phyloP scores from a whole-genome alignment of 2,329 filamentous ascomycete genomes.

The Paracorniculantispora psalliotae region DNA sequence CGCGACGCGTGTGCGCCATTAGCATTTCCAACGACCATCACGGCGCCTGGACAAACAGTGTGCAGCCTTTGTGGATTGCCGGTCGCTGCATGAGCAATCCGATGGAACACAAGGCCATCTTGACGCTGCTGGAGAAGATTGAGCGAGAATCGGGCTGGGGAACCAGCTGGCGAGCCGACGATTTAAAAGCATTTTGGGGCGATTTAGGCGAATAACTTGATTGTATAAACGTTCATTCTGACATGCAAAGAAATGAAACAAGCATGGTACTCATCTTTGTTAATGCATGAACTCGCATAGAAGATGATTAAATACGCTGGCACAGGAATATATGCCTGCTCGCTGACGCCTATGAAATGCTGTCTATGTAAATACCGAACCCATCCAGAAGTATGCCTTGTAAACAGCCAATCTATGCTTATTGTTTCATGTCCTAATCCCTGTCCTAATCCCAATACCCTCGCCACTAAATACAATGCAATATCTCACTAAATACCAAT shows the following conservation, averaged over 20 bases:
- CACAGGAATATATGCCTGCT: too few species aligned
- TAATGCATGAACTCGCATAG: too few species aligned
- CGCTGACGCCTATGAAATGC: not conserved
- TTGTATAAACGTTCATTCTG: too few species aligned
- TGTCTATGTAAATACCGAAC: not conserved
- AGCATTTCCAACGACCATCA: slow-evolving; percentile 48
- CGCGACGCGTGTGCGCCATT: slow-evolving; percentile 47
- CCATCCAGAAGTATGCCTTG: not conserved
- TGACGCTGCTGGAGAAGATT: slow-evolving; percentile 43
- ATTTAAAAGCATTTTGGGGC: slow-evolving; percentile 48
- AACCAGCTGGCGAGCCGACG: slow-evolving; percentile 48
- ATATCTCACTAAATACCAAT: too few species aligned
- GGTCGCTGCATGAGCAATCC: slow-evolving; percentile 47
- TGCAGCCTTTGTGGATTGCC: slow-evolving; percentile 51
- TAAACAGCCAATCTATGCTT: too few species aligned
- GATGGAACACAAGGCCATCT: slow-evolving; percentile 35
- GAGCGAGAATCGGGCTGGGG: slow-evolving; percentile 50
- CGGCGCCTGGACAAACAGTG: slow-evolving; percentile 49
- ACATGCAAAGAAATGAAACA: too few species aligned
- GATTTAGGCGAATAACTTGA: slow-evolving; percentile 29
- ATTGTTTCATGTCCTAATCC: too few species aligned
- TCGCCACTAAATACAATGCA: too few species aligned
- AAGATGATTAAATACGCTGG: too few species aligned
- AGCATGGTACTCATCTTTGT: too few species aligned
- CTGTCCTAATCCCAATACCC: too few species aligned